These are phyloP conservation scores for Sarcomyxa edulis DNA, from an alignment of 768 basidiomycete species.

Conservation along the genomic window DNA sequence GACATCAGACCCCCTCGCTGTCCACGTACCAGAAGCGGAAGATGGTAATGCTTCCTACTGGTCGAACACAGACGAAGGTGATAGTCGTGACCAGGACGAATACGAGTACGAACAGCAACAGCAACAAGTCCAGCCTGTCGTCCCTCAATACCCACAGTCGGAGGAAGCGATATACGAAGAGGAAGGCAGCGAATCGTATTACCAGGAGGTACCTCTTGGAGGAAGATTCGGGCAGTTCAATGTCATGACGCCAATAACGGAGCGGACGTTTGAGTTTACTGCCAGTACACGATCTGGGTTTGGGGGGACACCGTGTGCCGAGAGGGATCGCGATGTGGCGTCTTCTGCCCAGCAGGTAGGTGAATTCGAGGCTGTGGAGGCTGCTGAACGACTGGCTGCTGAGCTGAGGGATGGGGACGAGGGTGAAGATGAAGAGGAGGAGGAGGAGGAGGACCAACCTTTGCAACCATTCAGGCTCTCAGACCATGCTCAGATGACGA, in stretches of 20 bases:
- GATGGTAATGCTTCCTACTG: too few relatives aligned
- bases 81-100: constrained; percentile 13
- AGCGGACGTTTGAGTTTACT: constrained; percentile 84
- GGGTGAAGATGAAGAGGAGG: constrained; percentile 24
- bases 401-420: constrained; percentile 36
- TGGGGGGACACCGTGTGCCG: constrained; percentile 36
- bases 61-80: constrained; percentile 20
- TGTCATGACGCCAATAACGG: constrained; percentile 97
- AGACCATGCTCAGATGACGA: not conserved
- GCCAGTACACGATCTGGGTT: constrained; percentile 44
- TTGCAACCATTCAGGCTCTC: constrained; percentile 22
- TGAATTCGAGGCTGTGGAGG: constrained; percentile 44
- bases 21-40: too few relatives aligned
- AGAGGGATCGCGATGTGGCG: constrained; percentile 28
- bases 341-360: constrained; percentile 27
- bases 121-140: too few relatives aligned
- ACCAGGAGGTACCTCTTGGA: constrained; percentile 52
- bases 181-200: constrained; percentile 20
- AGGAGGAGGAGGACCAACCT: constrained; percentile 16
- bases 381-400: constrained; percentile 47
- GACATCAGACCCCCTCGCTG: too few relatives aligned
- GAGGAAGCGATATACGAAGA: constrained; percentile 16
- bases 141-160: constrained; percentile 16
- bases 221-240: constrained; percentile 80
- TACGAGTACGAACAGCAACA: constrained; percentile 16